Evolutionary conservation across 2,329 filamentous ascomycete species (phyloP).

Genomic region (Eurotiales sp.): DNA sequence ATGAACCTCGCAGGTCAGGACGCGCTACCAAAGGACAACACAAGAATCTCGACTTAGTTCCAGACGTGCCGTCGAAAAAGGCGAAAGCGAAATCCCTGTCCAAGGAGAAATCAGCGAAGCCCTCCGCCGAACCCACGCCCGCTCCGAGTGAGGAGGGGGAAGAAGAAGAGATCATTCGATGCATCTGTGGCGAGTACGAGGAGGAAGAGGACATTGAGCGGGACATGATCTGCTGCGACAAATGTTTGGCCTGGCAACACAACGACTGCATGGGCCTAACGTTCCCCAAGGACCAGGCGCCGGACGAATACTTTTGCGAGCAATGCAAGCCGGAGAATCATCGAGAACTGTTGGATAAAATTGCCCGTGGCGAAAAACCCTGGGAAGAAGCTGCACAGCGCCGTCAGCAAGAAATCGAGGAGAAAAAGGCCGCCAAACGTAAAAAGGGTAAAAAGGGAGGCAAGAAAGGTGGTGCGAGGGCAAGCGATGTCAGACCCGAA

Average conservation of each 20-base stretch:
- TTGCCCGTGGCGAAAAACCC: constrained; percentile 75
- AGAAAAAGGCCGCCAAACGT: constrained; percentile 56
- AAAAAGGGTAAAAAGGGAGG: constrained; percentile 54
- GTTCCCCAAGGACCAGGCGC: constrained; percentile 69
- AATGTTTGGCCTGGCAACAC: constrained; percentile 92
- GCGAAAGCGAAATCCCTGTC: constrained; percentile 45
- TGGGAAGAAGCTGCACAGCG: constrained; percentile 71
- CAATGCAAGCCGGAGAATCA: constrained; percentile 81
- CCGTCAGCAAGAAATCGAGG: constrained; percentile 59
- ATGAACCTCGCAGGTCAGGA: constrained; percentile 88
- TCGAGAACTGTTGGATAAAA: constrained; percentile 71
- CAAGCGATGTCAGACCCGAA: constrained; percentile 58
- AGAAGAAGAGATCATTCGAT: constrained; percentile 75
- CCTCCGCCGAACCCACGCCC: constrained; percentile 45
- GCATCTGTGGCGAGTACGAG: constrained; percentile 84
- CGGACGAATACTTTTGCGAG: constrained; percentile 89
- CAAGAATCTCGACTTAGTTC: constrained; percentile 72
- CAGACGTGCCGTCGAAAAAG: constrained; percentile 54
- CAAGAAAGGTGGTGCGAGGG: constrained; percentile 60
- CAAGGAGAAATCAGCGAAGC: constrained; percentile 45
- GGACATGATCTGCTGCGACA: constrained; percentile 94
- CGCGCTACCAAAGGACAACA: constrained; percentile 96
- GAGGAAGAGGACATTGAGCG: constrained; percentile 82
- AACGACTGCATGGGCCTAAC: constrained; percentile 91
- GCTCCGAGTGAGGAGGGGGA: constrained; percentile 49